These are phyloP conservation scores for Cyclotella cryptica DNA, from an alignment of 108 stramenopile species.

Conservation along the genomic window DNA sequence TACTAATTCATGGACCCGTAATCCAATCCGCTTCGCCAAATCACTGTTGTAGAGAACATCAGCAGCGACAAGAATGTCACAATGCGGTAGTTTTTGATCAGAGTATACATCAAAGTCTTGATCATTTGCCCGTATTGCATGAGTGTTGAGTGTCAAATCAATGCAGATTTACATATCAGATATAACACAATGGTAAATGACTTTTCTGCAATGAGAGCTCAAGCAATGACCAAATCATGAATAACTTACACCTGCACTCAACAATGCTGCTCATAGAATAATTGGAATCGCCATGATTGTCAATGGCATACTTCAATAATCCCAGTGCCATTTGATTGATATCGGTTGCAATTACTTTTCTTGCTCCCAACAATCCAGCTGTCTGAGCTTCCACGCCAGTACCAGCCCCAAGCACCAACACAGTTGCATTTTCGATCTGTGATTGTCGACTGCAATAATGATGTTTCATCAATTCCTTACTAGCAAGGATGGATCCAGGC, in stretches of 20 bases:
- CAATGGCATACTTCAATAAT: constrained; percentile 64
- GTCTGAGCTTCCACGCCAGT: constrained; percentile 80
- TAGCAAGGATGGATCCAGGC: constrained; percentile 84
- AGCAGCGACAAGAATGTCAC: constrained; percentile 74
- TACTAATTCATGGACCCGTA: constrained; percentile 61
- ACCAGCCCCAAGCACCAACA: constrained; percentile 78
- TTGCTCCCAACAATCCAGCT: constrained; percentile 72
- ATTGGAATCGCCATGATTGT: constrained; percentile 26
- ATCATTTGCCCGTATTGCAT: background rate
- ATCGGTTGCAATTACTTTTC: constrained; percentile 77
- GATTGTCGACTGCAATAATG: background rate
- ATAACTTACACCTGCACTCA: constrained; percentile 26
- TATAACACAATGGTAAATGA: background rate
- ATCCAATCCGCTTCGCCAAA: constrained; percentile 67
- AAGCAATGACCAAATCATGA: background rate
- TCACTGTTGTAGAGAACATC: constrained; percentile 80
- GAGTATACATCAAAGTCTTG: constrained; percentile 55
- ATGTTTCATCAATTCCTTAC: constrained; percentile 59
- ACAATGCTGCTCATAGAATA: constrained; percentile 16
- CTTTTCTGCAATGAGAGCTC: background rate
- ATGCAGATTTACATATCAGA: too few species aligned
- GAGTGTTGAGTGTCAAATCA: background rate
- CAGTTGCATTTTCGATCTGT: constrained; percentile 34
- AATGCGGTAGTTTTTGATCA: constrained; percentile 41
- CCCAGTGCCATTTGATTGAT: constrained; percentile 73